Percentiles rank a stretch among this genome's conserved stretches.
phyloP scores from a whole-genome alignment of 2,329 filamentous ascomycete species.

The Microcyclospora pomicola region DNA sequence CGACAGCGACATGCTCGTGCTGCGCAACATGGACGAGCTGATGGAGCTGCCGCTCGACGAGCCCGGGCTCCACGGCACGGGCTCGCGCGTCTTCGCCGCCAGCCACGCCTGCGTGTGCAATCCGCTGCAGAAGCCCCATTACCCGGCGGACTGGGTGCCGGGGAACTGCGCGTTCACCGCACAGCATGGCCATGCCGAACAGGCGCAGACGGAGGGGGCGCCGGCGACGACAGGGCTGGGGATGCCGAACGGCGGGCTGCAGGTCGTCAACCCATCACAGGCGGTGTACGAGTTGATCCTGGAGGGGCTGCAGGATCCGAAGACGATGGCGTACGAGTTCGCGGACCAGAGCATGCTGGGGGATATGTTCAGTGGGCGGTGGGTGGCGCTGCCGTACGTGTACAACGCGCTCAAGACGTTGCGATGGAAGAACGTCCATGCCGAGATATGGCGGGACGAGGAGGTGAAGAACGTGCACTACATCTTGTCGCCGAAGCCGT shows the following conservation, averaged over 20 bases:
- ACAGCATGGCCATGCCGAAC: slow-evolving; percentile 38
- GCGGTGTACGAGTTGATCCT: slow-evolving; percentile 40
- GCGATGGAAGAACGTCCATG: slow-evolving; percentile 41
- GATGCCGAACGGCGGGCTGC: slow-evolving; percentile 47
- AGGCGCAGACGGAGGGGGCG: slow-evolving; percentile 40
- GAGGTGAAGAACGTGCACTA: slow-evolving; percentile 51
- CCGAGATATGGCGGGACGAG: slow-evolving; percentile 46
- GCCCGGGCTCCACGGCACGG: slow-evolving; percentile 36
- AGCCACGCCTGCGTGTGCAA: slow-evolving; percentile 80
- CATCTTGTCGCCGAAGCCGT: slow-evolving; percentile 48
- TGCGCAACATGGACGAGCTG: slow-evolving; percentile 79
- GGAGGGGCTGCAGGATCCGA: slow-evolving; percentile 31
- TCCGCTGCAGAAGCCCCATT: slow-evolving; percentile 63
- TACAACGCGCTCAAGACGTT: slow-evolving; percentile 51
- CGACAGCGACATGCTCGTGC: slow-evolving; percentile 76
- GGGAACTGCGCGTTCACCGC: slow-evolving; percentile 48
- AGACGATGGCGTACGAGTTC: slow-evolving; percentile 42
- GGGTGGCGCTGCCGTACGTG: slow-evolving; percentile 45
- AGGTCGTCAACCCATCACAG: slow-evolving; percentile 46
- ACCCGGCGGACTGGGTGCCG: slow-evolving; percentile 57
- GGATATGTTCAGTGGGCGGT: slow-evolving; percentile 43
- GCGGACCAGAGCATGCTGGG: slow-evolving; percentile 45
- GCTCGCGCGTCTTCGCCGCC: slow-evolving; percentile 62
- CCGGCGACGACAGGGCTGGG: slow-evolving; percentile 37
- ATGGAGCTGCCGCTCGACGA: slow-evolving; percentile 68